Evolutionary conservation across 2,329 filamentous ascomycete genomes (phyloP).

Genomic region (Chaetothyriales sp.): DNA sequence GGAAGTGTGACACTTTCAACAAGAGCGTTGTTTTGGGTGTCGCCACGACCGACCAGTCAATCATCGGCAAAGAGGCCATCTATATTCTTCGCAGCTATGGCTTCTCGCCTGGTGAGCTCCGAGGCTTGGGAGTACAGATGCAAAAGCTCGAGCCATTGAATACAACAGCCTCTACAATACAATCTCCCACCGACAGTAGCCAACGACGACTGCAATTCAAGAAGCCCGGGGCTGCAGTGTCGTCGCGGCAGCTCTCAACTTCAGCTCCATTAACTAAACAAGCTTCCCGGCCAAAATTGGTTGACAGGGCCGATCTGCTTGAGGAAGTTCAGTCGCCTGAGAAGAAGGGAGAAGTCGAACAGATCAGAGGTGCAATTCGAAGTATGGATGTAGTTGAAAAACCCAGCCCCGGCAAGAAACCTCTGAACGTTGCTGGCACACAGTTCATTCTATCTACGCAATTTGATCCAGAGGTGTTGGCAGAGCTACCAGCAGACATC

Average conservation of each 20-base stretch:
- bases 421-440: slow-evolving; percentile 68
- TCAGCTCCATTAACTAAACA: slow-evolving; percentile 7
- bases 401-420: slow-evolving; percentile 44
- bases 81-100: slow-evolving; percentile 67
- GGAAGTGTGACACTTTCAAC: slow-evolving; percentile 87
- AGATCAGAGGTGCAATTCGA: slow-evolving; percentile 16
- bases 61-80: slow-evolving; percentile 70
- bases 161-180: slow-evolving; percentile 15
- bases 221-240: slow-evolving; percentile 29
- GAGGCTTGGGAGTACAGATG: slow-evolving; percentile 84
- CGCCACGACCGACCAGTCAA: slow-evolving; percentile 59
- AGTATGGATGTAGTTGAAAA: slow-evolving; percentile 20
- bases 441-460: slow-evolving; percentile 82
- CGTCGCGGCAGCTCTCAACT: background rate
- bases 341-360: slow-evolving; percentile 20
- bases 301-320: slow-evolving; percentile 31
- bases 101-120: slow-evolving; percentile 81
- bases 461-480: slow-evolving; percentile 65
- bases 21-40: slow-evolving; percentile 75
- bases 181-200: slow-evolving; percentile 46
- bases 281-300: slow-evolving; percentile 17
- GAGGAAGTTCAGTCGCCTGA: slow-evolving; percentile 36
- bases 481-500: slow-evolving; percentile 73
- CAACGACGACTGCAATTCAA: slow-evolving; percentile 69
- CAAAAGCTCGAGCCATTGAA: slow-evolving; percentile 79